These are phyloP conservation scores for Globisporangium ultimum DNA, from an alignment of 352 stramenopile genomes.

Conservation along the genomic window DNA sequence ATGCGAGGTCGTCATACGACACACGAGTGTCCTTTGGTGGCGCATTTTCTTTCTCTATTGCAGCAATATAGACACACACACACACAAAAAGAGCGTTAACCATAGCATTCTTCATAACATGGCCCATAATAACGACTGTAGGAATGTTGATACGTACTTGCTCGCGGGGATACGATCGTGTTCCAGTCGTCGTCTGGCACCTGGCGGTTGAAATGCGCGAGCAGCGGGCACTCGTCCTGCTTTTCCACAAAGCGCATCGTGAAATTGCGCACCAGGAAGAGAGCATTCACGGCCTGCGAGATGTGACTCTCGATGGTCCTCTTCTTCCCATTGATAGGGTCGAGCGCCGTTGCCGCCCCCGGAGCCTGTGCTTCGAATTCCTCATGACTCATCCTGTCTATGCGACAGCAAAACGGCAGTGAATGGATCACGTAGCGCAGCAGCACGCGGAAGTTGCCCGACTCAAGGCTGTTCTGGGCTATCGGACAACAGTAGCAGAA, in stretches of 20 bases:
- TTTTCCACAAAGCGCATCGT: constrained; percentile 70
- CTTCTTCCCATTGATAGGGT: constrained; percentile 25
- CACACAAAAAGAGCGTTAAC: neutral
- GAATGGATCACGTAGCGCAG: constrained; percentile 52
- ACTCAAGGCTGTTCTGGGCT: constrained; percentile 68
- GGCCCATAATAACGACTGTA: neutral
- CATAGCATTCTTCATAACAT: neutral
- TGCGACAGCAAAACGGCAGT: constrained; percentile 50
- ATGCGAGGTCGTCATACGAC: constrained; percentile 53
- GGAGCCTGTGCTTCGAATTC: constrained; percentile 38
- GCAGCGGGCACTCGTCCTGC: constrained; percentile 54
- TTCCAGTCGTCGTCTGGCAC: constrained; percentile 23
- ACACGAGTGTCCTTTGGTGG: constrained; percentile 11
- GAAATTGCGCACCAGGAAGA: constrained; percentile 75
- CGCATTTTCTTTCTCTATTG: constrained; percentile 21
- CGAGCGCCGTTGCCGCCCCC: neutral
- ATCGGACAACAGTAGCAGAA: neutral
- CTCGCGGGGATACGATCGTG: constrained; percentile 21
- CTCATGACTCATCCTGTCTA: constrained; percentile 52
- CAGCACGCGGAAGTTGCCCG: constrained; percentile 76
- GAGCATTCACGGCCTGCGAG: constrained; percentile 54
- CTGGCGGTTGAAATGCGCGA: constrained; percentile 62
- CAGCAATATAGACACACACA: neutral
- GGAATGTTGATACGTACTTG: constrained; percentile 14
- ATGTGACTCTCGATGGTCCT: constrained; percentile 42